Evolutionary conservation across 306 rosid species (phyloP).

Genomic region (Corylus avellana): DNA sequence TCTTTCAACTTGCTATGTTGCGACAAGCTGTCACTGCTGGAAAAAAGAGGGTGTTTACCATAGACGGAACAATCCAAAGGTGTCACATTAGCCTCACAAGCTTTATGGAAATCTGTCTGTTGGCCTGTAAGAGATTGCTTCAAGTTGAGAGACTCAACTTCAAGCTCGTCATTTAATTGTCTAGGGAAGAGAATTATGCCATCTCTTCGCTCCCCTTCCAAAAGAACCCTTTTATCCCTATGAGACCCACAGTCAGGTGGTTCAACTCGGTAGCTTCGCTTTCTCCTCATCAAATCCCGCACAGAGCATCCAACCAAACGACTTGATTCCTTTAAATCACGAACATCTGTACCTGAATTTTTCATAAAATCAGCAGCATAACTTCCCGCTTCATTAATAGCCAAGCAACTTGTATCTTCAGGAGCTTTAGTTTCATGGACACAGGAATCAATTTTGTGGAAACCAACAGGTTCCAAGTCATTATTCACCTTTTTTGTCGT

Average conservation of each 20-base stretch:
- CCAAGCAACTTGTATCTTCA: slow-evolving; percentile 19
- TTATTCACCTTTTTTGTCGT: slow-evolving; percentile 23
- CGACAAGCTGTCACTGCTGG: slow-evolving; percentile 31
- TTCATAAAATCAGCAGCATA: slow-evolving; percentile 6
- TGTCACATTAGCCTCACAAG: slow-evolving; percentile 29
- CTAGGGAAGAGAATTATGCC: slow-evolving; percentile 30
- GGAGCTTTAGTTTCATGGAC: slow-evolving; percentile 22
- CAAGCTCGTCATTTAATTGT: slow-evolving; percentile 35
- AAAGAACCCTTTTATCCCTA: slow-evolving; percentile 35
- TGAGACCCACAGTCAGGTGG: slow-evolving; percentile 42
- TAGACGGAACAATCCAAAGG: slow-evolving; percentile 34
- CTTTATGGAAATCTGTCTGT: slow-evolving; percentile 29
- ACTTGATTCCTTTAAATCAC: slow-evolving; percentile 37
- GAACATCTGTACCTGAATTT: slow-evolving; percentile 31
- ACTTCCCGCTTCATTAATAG: slow-evolving; percentile 13
- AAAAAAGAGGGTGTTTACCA: slow-evolving; percentile 36
- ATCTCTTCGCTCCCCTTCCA: slow-evolving; percentile 42
- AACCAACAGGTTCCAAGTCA: slow-evolving; percentile 18
- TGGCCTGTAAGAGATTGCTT: slow-evolving; percentile 26
- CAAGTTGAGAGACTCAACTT: slow-evolving; percentile 21
- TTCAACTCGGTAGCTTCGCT: slow-evolving; percentile 54
- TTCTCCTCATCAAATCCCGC: slow-evolving; percentile 90
- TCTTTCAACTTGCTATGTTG: slow-evolving; percentile 29
- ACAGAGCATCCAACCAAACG: slow-evolving; percentile 55
- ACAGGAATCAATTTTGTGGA: slow-evolving; percentile 3